Conservation (phyloP, 495 filamentous ascomycete species). For the Opeltia flavorubescens region DNA sequence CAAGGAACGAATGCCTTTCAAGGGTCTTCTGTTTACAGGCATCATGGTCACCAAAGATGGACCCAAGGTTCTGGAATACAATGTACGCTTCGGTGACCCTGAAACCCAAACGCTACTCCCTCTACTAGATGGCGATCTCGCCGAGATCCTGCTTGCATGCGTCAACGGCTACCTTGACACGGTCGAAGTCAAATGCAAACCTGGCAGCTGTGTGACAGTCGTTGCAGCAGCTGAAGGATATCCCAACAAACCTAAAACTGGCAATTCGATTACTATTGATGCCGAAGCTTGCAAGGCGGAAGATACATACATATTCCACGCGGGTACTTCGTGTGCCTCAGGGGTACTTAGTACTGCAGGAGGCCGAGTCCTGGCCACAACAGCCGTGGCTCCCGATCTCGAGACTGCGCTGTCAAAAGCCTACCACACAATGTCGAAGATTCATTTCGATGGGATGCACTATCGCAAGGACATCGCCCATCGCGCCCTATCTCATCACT, state of each 20-base stretch:
- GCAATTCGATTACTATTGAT: constrained; percentile 50
- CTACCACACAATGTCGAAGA: constrained; percentile 63
- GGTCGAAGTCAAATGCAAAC: constrained; percentile 50
- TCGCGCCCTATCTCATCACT: constrained; percentile 27
- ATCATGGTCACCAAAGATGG: constrained; percentile 87
- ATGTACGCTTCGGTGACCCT: constrained; percentile 90
- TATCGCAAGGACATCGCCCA: constrained; percentile 89
- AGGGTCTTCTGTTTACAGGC: constrained; percentile 84
- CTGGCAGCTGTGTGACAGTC: constrained; percentile 70
- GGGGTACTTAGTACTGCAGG: constrained; percentile 57
- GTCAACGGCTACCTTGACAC: constrained; percentile 58
- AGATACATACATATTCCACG: constrained; percentile 75
- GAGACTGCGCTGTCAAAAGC: constrained; percentile 72
- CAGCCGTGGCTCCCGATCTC: constrained; percentile 58
- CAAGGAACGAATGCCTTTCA: constrained; percentile 63
- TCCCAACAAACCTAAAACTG: constrained; percentile 75
- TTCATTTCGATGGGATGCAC: constrained; percentile 82
- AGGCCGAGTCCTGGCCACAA: constrained; percentile 83
- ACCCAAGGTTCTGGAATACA: constrained; percentile 88
- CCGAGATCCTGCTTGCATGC: constrained; percentile 81
- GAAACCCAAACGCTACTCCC: constrained; percentile 89
- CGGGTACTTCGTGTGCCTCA: constrained; percentile 58
- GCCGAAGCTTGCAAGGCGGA: constrained; percentile 25
- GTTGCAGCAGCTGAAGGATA: constrained; percentile 94
- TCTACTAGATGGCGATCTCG: constrained; percentile 77